Conservation (phyloP, 176 grass and related monocot species). For the Rhynchospora pubera region DNA sequence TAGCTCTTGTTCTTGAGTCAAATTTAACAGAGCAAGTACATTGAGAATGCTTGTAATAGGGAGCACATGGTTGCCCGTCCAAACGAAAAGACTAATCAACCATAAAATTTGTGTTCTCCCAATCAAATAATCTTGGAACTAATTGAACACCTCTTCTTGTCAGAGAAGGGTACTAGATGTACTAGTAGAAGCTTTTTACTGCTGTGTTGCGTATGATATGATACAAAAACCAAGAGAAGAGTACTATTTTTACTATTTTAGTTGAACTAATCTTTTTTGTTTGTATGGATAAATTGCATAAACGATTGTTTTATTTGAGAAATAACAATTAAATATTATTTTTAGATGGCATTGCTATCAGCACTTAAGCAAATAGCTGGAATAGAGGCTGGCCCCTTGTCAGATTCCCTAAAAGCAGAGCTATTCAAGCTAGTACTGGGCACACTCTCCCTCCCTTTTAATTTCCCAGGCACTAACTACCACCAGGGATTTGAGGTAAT, state of each 20-base stretch:
- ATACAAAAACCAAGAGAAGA: background rate
- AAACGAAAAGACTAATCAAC: background rate
- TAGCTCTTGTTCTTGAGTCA: background rate
- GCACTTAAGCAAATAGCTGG: constrained; percentile 82
- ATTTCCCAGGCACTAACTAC: constrained; percentile 79
- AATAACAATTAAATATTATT: background rate
- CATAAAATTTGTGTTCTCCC: background rate
- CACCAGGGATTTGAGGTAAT: constrained; percentile 62
- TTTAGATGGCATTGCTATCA: constrained; percentile 93
- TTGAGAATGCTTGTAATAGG: background rate
- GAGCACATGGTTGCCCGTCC: background rate
- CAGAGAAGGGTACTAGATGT: constrained; percentile 10
- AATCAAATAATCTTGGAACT: background rate
- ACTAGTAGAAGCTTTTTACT: background rate
- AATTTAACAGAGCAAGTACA: background rate
- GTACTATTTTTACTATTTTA: constrained; percentile 4
- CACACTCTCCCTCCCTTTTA: constrained; percentile 85
- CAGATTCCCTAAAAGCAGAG: constrained; percentile 72
- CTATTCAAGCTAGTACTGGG: constrained; percentile 84
- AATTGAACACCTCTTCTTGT: background rate
- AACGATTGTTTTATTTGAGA: constrained; percentile 3
- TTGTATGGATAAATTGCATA: background rate
- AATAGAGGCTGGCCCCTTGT: constrained; percentile 67
- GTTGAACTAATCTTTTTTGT: background rate
- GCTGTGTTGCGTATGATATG: background rate